A percentile compares a stretch with the other conserved stretches of the same genome.
Evolutionary conservation across 1,284 basidiomycete species (phyloP).

Genomic region (Meira miltonrushii): DNA sequence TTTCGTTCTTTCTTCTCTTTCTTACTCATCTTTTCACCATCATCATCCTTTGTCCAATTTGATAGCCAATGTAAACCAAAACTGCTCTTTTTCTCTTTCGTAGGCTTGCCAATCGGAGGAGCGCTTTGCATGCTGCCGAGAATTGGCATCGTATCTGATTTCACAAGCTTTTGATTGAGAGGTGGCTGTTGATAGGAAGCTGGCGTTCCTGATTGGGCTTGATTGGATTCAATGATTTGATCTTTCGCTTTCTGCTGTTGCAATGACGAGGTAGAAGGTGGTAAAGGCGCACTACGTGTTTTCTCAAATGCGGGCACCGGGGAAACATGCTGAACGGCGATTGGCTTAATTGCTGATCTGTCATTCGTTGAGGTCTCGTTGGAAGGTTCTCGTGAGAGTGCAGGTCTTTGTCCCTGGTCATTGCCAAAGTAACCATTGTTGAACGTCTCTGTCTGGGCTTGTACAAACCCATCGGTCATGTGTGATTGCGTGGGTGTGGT

Average conservation of each 20-base stretch:
- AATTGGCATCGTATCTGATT: slow-evolving; percentile 10
- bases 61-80: slow-evolving; percentile 47
- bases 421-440: slow-evolving; percentile 19
- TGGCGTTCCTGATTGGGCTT: background rate
- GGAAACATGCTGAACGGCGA: slow-evolving; percentile 29
- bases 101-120: background rate
- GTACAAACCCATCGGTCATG: background rate
- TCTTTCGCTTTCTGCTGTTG: background rate
- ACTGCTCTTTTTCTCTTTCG: slow-evolving; percentile 32
- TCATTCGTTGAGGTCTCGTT: background rate
- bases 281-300: slow-evolving; percentile 16
- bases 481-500: slow-evolving; percentile 35
- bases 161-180: background rate
- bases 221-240: background rate
- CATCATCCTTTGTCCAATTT: slow-evolving; percentile 45
- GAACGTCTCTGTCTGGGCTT: background rate
- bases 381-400: background rate
- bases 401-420: background rate
- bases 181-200: background rate
- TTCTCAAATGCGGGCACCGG: slow-evolving; percentile 38
- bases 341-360: slow-evolving; percentile 22
- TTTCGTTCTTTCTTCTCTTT: slow-evolving; percentile 34
- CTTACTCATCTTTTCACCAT: slow-evolving; percentile 29
- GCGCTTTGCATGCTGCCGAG: background rate
- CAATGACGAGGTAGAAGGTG: slow-evolving; percentile 14